Evolutionary conservation across 2,329 filamentous ascomycete genomes (phyloP).

Genomic region (Coleophoma crateriformis): DNA sequence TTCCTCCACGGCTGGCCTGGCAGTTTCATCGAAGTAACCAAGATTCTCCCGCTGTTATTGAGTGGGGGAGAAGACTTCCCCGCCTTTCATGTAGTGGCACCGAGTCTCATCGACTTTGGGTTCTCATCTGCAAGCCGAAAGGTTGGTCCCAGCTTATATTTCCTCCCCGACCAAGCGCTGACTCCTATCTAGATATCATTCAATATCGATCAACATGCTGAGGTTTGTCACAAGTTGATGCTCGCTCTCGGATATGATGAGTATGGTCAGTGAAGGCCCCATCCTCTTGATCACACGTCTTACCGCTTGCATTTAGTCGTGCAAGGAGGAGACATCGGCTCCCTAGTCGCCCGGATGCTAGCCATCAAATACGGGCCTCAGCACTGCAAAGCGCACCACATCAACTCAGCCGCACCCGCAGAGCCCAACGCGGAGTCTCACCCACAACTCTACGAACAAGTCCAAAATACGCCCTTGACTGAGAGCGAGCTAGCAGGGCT

Average conservation of each 20-base stretch:
- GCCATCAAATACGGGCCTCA: conserved; percentile 30
- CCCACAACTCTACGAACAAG: conserved; percentile 16
- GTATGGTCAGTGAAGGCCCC: conserved; percentile 31
- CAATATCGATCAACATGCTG: conserved; percentile 52
- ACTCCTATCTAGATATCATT: conserved; percentile 44
- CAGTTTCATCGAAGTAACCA: conserved; percentile 60
- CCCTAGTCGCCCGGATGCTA: conserved; percentile 30
- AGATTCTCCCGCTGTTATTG: conserved; percentile 43
- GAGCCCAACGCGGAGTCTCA: conserved; percentile 31
- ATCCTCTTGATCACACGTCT: background rate
- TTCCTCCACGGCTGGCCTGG: conserved; percentile 68
- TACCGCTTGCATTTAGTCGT: conserved; percentile 26
- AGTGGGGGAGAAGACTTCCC: conserved; percentile 8
- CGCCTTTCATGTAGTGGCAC: conserved; percentile 37
- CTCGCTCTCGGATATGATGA: conserved; percentile 55
- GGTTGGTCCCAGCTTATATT: conserved; percentile 2
- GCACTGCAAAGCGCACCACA: conserved; percentile 49
- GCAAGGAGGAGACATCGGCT: conserved; percentile 70
- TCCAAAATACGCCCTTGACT: background rate
- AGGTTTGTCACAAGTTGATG: conserved; percentile 65
- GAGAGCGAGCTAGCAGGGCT: conserved; percentile 1
- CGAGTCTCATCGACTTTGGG: conserved; percentile 47
- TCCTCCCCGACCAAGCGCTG: background rate
- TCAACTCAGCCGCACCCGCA: conserved; percentile 21
- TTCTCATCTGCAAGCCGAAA: conserved; percentile 31